A percentile compares a stretch with the other conserved stretches of the same genome.
phyloP scores from a whole-genome alignment of 2,329 filamentous ascomycete species.

The Thermothelomyces thermophilus region DNA sequence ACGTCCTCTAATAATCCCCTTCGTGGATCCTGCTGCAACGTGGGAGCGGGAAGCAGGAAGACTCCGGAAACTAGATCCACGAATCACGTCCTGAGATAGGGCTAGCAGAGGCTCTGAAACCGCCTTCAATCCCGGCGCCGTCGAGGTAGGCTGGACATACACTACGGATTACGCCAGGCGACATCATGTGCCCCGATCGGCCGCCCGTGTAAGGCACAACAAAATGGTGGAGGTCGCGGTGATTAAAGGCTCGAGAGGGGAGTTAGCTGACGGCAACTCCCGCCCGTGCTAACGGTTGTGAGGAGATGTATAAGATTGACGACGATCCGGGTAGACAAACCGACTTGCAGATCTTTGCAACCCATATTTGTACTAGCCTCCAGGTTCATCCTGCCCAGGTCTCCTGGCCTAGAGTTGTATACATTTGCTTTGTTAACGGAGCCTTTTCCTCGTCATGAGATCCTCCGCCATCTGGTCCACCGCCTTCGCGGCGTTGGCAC shows the following conservation, averaged over 20 bases:
- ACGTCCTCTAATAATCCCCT: neutral
- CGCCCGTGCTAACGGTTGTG: neutral
- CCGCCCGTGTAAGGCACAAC: too few relatives aligned
- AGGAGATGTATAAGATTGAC: neutral
- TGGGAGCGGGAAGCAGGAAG: neutral
- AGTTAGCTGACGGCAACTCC: neutral
- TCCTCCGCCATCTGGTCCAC: constrained; percentile 12
- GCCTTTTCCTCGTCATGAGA: constrained; percentile 11
- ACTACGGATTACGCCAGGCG: too few relatives aligned
- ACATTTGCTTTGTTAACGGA: too few relatives aligned
- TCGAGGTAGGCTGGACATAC: neutral
- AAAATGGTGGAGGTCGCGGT: neutral
- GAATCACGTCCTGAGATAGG: neutral
- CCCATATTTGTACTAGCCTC: neutral
- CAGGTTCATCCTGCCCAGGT: too few relatives aligned
- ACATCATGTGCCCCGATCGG: neutral
- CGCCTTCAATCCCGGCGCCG: neutral
- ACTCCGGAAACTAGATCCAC: neutral
- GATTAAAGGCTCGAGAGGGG: neutral
- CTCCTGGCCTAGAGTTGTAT: too few relatives aligned
- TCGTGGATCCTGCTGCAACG: neutral
- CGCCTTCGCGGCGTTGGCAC: constrained; percentile 23
- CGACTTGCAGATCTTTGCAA: neutral
- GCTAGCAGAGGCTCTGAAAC: neutral
- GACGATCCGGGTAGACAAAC: neutral